Evolutionary conservation across 2,329 filamentous ascomycete genomes (phyloP), one percentile per base, ranked within the genome.

Genomic region (Geoglossum cookeanum): DNA sequence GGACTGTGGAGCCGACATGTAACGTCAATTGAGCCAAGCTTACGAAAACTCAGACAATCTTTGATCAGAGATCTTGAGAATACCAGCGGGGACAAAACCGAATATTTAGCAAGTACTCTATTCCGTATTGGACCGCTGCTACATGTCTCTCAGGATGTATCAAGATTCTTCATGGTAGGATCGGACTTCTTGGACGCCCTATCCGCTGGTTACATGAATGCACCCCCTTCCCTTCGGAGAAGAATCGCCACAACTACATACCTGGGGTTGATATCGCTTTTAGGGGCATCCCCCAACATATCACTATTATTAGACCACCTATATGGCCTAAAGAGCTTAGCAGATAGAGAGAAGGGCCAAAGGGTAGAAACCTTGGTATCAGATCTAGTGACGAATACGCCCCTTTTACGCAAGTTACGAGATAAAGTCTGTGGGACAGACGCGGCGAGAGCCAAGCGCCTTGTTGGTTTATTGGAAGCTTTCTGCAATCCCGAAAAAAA

Each of bases 141-240:
- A 4, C 30, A 62, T 65, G 30, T 65, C 72, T 57, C 68, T 70
- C 27, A 64, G 75, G 29, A 71, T 71, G 49, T 53, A 37, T 78
- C 75, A 33, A 68, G 72, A 5, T 74, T 86, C 62, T 83, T 95
- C 63, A 78, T 94, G 63, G 85, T 85, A 0, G 91, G 91, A 0
- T 89, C 85, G 55, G 91, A 96, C 69, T 91, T 92, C 63, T 69
- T 95, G 22, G 91, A 96, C 66, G 80, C 84, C 0, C 74, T 95
- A 11, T 73, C 80, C 42, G 72, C 72, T 55, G 81, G 81, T 60
- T 90, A 83, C 68, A 75, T 73, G 54, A 76, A 83, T 58, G 81
- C 79, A 68, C 79, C 82, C 58, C 76, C 78, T 17, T 75, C 76
- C 0, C 64, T 89, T 48, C 79, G 82, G 59, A 84, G 79, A 61